Conservation (phyloP, 2,329 filamentous ascomycete genomes). For the Fusarium torulosum region DNA sequence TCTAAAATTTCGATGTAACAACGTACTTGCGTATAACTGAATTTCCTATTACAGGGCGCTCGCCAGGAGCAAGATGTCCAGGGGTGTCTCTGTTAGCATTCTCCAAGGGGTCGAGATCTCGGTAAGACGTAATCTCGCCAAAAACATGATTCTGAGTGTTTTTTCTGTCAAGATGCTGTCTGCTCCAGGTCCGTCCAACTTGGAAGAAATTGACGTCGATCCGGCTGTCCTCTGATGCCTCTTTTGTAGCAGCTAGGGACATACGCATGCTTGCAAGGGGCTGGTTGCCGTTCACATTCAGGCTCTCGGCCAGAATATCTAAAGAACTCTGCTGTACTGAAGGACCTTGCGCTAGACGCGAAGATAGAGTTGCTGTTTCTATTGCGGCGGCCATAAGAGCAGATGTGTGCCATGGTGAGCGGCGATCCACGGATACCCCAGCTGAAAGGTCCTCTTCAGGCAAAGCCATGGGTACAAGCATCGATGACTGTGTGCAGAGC, state of each 20-base stretch:
- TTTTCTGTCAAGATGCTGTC: constrained; percentile 19
- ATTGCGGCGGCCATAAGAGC: constrained; percentile 81
- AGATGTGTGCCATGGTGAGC: constrained; percentile 83
- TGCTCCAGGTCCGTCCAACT: constrained; percentile 38
- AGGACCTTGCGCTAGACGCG: constrained; percentile 69
- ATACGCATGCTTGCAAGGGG: constrained; percentile 81
- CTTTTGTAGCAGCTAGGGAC: constrained; percentile 61
- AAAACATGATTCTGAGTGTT: constrained; percentile 47
- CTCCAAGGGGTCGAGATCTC: constrained; percentile 32
- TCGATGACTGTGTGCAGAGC: constrained; percentile 77
- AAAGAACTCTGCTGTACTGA: constrained; percentile 63
- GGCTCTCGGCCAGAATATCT: constrained; percentile 71
- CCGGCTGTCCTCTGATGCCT: constrained; percentile 48
- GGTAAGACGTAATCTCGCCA: constrained; percentile 46
- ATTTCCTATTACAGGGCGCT: constrained; percentile 46
- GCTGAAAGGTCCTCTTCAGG: constrained; percentile 67
- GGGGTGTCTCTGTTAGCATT: constrained; percentile 12
- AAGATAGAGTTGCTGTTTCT: constrained; percentile 83
- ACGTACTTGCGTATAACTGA: constrained; percentile 49
- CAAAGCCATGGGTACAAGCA: constrained; percentile 81
- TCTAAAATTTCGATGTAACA: background rate
- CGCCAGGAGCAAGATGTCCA: constrained; percentile 8
- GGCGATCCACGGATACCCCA: constrained; percentile 70
- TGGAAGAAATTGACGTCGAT: constrained; percentile 52
- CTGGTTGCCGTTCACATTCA: constrained; percentile 83